Evolutionary conservation across 179 eudicot species (phyloP).

Genomic region (Beta lomatogona): DNA sequence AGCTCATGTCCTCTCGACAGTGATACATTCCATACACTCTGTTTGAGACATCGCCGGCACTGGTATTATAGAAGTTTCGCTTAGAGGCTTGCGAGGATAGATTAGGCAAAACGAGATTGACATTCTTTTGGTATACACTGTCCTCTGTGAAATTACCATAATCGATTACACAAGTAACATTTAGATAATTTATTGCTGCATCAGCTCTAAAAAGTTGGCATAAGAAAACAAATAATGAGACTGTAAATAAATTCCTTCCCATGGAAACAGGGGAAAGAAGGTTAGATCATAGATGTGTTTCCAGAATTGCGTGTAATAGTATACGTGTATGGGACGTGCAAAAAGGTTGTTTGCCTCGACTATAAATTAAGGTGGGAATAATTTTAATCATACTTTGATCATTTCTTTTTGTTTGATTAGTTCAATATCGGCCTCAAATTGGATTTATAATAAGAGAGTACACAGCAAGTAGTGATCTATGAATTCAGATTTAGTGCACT

Average conservation of each 20-base stretch:
- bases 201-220: not conserved
- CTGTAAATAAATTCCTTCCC: not conserved
- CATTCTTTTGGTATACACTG: conserved; percentile 8
- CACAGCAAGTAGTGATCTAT: no score
- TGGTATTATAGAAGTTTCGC: conserved; percentile 25
- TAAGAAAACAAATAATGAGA: not conserved
- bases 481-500: no score
- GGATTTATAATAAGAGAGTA: no score
- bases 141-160: not conserved
- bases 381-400: not conserved
- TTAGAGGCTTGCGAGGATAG: conserved; percentile 7
- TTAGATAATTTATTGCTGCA: not conserved
- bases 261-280: conserved; percentile 10
- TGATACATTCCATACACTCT: conserved; percentile 31
- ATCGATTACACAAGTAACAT: not conserved
- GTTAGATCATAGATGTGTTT: no score
- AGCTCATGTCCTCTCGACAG: conserved; percentile 28
- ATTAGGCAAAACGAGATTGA: conserved; percentile 10
- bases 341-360: not conserved
- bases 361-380: not conserved
- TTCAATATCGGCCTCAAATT: not conserved
- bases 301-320: no score
- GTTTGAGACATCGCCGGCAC: conserved; percentile 14
- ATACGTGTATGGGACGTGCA: not conserved
- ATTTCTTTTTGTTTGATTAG: not conserved